Evolutionary conservation across 768 basidiomycete species (phyloP).

Genomic region (Austroboletus festivus): DNA sequence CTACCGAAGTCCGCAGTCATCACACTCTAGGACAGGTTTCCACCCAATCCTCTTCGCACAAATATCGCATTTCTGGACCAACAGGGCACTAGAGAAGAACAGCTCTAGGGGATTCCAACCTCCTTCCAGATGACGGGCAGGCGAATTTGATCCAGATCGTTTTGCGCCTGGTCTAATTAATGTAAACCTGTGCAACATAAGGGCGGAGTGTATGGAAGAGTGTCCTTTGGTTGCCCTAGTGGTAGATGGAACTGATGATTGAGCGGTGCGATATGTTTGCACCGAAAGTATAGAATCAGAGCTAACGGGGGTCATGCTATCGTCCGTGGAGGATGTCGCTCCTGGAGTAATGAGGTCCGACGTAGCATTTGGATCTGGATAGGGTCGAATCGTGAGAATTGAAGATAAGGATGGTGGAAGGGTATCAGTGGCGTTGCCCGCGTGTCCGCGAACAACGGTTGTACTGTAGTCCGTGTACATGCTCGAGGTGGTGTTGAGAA

Average conservation of each 20-base stretch:
- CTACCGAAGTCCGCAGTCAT: slow-evolving; percentile 80
- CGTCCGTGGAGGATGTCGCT: slow-evolving; percentile 23
- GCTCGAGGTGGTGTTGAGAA: slow-evolving; percentile 45
- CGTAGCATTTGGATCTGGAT: slow-evolving; percentile 47
- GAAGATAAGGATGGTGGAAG: slow-evolving; percentile 61
- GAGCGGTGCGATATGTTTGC: slow-evolving; percentile 62
- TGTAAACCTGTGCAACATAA: slow-evolving; percentile 81
- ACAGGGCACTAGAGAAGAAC: slow-evolving; percentile 69
- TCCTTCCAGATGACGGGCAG: slow-evolving; percentile 28
- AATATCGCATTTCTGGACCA: slow-evolving; percentile 77
- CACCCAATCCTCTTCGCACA: slow-evolving; percentile 81
- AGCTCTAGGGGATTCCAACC: slow-evolving; percentile 78
- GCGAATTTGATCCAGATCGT: slow-evolving; percentile 37
- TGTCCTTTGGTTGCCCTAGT: slow-evolving; percentile 76
- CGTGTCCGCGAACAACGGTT: slow-evolving; percentile 57
- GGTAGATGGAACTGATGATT: slow-evolving; percentile 44
- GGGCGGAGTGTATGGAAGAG: slow-evolving; percentile 57
- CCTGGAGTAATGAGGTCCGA: slow-evolving; percentile 42
- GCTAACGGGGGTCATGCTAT: slow-evolving; percentile 38
- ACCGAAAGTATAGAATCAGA: slow-evolving; percentile 53
- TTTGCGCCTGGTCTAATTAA: slow-evolving; percentile 77
- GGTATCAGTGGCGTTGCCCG: slow-evolving; percentile 36
- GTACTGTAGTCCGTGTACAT: slow-evolving; percentile 64
- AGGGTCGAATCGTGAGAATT: slow-evolving; percentile 65
- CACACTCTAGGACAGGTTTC: slow-evolving; percentile 84